A percentile compares a stretch with the other conserved stretches of the same genome.
phyloP scores from a whole-genome alignment of 768 basidiomycete species.

The Auricularia cornea region DNA sequence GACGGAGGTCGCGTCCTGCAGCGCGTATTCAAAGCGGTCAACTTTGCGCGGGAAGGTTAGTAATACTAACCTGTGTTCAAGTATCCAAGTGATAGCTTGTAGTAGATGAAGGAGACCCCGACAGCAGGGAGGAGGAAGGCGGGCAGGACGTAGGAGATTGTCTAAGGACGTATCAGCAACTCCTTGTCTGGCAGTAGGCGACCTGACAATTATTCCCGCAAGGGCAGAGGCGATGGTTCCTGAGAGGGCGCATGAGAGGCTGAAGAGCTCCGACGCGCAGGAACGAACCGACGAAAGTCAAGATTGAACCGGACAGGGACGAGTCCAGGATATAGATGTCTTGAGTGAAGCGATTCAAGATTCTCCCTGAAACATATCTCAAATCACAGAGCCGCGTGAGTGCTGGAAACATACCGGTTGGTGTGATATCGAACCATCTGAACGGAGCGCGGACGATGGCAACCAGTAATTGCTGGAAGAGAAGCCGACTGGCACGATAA shows the following conservation, averaged over 20 bases:
- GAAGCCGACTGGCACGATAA: conserved; percentile 29
- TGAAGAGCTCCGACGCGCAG: no score
- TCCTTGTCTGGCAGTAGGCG: no score
- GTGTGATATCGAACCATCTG: conserved; percentile 26
- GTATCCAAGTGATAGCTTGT: conserved; percentile 5
- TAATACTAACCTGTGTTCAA: no score
- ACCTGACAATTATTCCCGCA: conserved; percentile 8
- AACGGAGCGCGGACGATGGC: conserved; percentile 76
- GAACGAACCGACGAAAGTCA: conserved; percentile 48
- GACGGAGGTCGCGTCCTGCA: conserved; percentile 64
- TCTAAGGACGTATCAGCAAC: neutral
- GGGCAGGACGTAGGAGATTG: conserved; percentile 5
- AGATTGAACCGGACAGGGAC: conserved; percentile 28
- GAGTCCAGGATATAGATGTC: conserved; percentile 20
- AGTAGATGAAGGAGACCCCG: conserved; percentile 5
- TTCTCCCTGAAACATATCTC: conserved; percentile 9
- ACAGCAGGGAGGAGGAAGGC: conserved; percentile 7
- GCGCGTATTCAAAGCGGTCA: conserved; percentile 30
- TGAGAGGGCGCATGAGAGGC: conserved; percentile 1
- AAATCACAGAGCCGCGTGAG: no score
- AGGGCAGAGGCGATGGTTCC: conserved; percentile 6
- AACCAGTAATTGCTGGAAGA: conserved; percentile 47
- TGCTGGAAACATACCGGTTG: neutral
- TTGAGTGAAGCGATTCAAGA: conserved; percentile 20
- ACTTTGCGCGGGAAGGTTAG: conserved; percentile 11